Conservation (phyloP, 2,329 filamentous ascomycete genomes). For the Curvularia eragrostidis region DNA sequence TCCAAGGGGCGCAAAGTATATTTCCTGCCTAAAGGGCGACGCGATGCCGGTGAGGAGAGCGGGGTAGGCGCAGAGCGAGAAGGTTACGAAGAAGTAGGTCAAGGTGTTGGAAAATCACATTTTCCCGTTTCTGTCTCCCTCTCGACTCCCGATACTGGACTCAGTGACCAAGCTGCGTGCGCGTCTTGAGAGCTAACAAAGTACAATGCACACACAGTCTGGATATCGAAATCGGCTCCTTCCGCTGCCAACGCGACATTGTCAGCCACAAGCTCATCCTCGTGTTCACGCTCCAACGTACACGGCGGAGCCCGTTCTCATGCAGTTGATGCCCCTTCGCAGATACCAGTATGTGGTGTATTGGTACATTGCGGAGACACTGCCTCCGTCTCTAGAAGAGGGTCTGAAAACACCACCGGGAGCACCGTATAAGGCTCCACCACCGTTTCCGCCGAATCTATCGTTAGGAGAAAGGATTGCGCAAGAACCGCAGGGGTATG, state of each 20-base stretch:
- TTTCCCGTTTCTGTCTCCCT: not conserved
- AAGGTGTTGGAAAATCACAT: not conserved
- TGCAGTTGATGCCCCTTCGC: slow-evolving; percentile 52
- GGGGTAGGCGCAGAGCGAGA: slow-evolving; percentile 55
- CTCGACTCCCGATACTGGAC: not conserved
- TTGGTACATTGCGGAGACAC: slow-evolving; percentile 58
- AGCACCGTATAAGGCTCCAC: slow-evolving; percentile 48
- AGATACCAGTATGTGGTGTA: slow-evolving; percentile 54
- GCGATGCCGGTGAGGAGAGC: slow-evolving; percentile 56
- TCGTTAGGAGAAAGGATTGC: slow-evolving; percentile 49
- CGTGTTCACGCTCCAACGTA: slow-evolving; percentile 28
- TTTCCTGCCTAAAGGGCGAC: slow-evolving; percentile 59
- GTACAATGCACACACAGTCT: slow-evolving; percentile 14
- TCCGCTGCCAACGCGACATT: slow-evolving; percentile 54
- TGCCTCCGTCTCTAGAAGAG: slow-evolving; percentile 49
- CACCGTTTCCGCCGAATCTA: slow-evolving; percentile 45
- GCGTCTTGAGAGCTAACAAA: not conserved
- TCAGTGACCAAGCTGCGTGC: not conserved
- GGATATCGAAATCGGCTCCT: slow-evolving; percentile 59
- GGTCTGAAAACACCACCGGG: slow-evolving; percentile 30
- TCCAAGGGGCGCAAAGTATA: slow-evolving; percentile 48
- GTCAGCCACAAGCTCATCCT: slow-evolving; percentile 52
- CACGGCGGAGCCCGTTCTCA: slow-evolving; percentile 56
- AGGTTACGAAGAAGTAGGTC: slow-evolving; percentile 57
- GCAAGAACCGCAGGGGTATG: slow-evolving; percentile 52